Percentiles rank a stretch among this genome's conserved stretches.
phyloP scores from a whole-genome alignment of 23 red algal genomes.

The Gracilaria gracilis region DNA sequence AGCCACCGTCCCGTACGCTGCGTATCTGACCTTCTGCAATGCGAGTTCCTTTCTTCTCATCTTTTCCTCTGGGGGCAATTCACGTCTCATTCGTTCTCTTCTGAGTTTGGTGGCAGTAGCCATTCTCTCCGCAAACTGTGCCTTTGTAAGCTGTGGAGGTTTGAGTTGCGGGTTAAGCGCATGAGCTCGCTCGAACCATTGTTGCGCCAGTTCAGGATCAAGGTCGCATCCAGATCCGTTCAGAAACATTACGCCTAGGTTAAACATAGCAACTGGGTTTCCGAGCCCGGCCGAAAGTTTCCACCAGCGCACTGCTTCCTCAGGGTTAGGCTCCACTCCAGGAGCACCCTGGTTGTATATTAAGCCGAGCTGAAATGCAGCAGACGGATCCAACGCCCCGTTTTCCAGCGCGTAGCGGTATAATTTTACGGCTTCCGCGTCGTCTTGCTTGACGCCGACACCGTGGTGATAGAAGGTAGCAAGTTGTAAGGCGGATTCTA shows the following conservation, averaged over 20 bases:
- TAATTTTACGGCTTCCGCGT: conserved; percentile 38
- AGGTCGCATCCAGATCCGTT: conserved; percentile 82
- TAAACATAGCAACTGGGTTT: conserved; percentile 82
- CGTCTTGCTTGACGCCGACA: conserved; percentile 56
- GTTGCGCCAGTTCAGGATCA: conserved; percentile 68
- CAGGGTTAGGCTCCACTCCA: conserved; percentile 54
- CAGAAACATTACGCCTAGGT: conserved; percentile 84
- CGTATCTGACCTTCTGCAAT: conserved; percentile 36
- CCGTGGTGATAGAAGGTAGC: conserved; percentile 71
- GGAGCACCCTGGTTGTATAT: conserved; percentile 76
- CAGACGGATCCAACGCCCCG: conserved; percentile 52
- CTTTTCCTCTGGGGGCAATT: conserved; percentile 58
- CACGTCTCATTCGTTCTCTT: conserved; percentile 18
- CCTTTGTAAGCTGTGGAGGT: conserved; percentile 48
- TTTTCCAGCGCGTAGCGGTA: conserved; percentile 67
- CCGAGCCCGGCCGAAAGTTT: conserved; percentile 66
- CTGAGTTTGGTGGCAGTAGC: conserved; percentile 34
- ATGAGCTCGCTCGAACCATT: conserved; percentile 72
- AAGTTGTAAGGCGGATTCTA: conserved; percentile 61
- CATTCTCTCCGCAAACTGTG: conserved; percentile 40
- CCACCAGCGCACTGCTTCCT: conserved; percentile 84
- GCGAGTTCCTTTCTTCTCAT: conserved; percentile 55
- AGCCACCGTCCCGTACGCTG: neutral
- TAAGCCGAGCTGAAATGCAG: conserved; percentile 85
- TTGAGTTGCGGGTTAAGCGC: conserved; percentile 72